phyloP scores from a whole-genome alignment of 2,329 filamentous ascomycete genomes.

The Colletotrichum sidae region DNA sequence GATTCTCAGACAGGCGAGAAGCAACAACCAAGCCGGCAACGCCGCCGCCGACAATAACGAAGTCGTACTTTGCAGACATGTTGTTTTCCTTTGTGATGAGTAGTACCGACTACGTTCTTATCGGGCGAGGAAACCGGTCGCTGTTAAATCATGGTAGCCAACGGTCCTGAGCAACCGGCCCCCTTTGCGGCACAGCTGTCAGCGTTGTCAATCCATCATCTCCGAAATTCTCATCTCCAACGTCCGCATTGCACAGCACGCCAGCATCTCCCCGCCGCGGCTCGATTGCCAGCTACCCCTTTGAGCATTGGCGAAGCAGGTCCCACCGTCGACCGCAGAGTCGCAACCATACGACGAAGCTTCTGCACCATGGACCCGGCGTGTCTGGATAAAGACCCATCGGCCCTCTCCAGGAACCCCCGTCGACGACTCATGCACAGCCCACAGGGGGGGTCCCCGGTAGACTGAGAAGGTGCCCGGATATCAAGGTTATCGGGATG shows the following conservation, averaged over 20 bases:
- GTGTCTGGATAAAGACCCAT: slow-evolving; percentile 26
- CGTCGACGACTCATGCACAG: slow-evolving; percentile 10
- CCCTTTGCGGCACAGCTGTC: slow-evolving; percentile 11
- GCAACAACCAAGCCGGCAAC: slow-evolving; percentile 36
- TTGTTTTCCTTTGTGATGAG: slow-evolving; percentile 2
- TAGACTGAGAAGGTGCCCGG: slow-evolving; percentile 10
- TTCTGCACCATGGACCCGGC: slow-evolving; percentile 25
- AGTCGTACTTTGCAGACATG: slow-evolving; percentile 40
- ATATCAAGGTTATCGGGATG: slow-evolving; percentile 35
- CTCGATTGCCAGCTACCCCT: slow-evolving; percentile 14
- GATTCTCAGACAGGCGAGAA: slow-evolving; percentile 38
- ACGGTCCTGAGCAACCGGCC: slow-evolving; percentile 9
- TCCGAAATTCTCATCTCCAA: not conserved
- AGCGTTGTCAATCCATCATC: not conserved
- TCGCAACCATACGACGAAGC: slow-evolving; percentile 20
- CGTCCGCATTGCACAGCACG: slow-evolving; percentile 21
- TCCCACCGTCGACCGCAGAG: slow-evolving; percentile 29
- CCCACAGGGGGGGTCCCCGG: slow-evolving; percentile 9
- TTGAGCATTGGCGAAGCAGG: slow-evolving; percentile 29
- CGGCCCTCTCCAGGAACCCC: slow-evolving; percentile 8
- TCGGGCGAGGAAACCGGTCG: slow-evolving; percentile 2
- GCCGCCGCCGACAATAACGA: slow-evolving; percentile 36
- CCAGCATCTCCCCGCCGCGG: slow-evolving; percentile 2
- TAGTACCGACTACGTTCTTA: not conserved
- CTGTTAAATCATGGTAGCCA: slow-evolving; percentile 31